Evolutionary conservation across 108 stramenopile species (phyloP), one percentile per base, ranked within the genome.

Genomic region (Nitzschia inconspicua): DNA sequence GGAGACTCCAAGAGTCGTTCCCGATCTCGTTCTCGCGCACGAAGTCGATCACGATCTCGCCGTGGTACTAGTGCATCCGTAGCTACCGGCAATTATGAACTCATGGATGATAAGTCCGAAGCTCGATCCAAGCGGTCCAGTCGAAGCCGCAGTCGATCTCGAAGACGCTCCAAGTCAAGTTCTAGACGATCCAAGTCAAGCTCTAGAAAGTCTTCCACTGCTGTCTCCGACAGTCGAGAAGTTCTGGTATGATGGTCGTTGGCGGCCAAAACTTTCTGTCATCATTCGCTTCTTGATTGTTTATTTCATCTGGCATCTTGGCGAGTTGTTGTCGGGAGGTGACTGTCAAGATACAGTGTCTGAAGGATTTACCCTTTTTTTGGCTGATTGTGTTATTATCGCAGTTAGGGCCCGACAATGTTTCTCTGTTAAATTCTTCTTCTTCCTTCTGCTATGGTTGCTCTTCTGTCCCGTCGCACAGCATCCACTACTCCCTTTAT

Each of bases 31-130:
- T 48, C 66, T 13, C 28, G 35, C 9, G 30, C 26, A 28, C 10
- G 13, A 10, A 28, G 25, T 16, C 44, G 57, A 28, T 67, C 66
- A 49, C 16, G 66, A 25, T 67, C 66, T 23, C 29, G 59, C 20
- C 61, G 76, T 23, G 14, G 46, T 18, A 20, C 19, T 10, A 10
- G 10, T 19, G 13, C 19, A 18, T 47, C 19, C n/a, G 28, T 42
- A 18, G 48, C 47, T n/a, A 44, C 35, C 29, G 57, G 50, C 8
- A 78, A 82, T 35, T 91, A 91, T 30, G 77, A 87, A 16, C 55
- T 91, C 29, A 85, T 91, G 84, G 69, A 72, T 13, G 79, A 84
- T 22, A 69, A 79, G 9, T 57, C 52, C 11, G 63, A 69, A 19
- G 54, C 54, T 20, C 52, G 70, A 23, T 72, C 57, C 47, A 78